phyloP scores from a whole-genome alignment of 345 rosid genomes.

The Cardiospermum halicacabum region DNA sequence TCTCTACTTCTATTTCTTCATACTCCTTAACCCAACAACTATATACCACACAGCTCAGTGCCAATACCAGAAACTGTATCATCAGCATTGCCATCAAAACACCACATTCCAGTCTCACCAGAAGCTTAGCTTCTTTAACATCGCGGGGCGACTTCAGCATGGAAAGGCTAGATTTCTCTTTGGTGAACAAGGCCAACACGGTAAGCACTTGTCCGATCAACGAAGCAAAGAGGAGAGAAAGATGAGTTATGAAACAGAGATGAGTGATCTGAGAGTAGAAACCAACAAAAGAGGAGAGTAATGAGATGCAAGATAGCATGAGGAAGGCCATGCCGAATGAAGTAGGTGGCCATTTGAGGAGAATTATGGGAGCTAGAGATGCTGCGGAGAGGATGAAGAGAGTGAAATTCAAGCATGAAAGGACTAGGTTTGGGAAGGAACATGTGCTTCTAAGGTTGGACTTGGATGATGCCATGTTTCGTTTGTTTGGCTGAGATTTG shows the following conservation, averaged over 20 bases:
- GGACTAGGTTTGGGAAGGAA: conserved; percentile 50
- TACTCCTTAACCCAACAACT: conserved; percentile 52
- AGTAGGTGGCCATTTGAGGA: conserved; percentile 55
- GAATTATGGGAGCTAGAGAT: conserved; percentile 43
- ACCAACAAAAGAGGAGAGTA: conserved; percentile 45
- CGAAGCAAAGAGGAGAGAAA: conserved; percentile 44
- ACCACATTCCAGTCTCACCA: conserved; percentile 66
- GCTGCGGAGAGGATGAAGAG: conserved; percentile 47
- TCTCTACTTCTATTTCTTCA: conserved; percentile 40
- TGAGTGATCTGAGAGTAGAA: conserved; percentile 40
- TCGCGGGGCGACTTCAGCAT: conserved; percentile 44
- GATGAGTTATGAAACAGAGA: conserved; percentile 44
- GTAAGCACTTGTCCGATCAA: conserved; percentile 37
- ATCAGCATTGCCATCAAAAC: conserved; percentile 48
- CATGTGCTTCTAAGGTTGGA: conserved; percentile 44
- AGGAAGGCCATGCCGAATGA: conserved; percentile 49
- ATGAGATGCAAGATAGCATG: conserved; percentile 39
- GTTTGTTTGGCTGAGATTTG: not conserved
- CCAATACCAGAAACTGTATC: conserved; percentile 41
- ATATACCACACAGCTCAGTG: conserved; percentile 41
- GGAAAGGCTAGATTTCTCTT: conserved; percentile 43
- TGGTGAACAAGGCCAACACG: conserved; percentile 36
- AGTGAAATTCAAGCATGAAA: conserved; percentile 43
- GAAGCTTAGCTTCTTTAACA: conserved; percentile 47
- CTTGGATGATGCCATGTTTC: conserved; percentile 33